Conservation (phyloP, 176 grass and related monocot genomes). For the Oryza glaberrima region DNA sequence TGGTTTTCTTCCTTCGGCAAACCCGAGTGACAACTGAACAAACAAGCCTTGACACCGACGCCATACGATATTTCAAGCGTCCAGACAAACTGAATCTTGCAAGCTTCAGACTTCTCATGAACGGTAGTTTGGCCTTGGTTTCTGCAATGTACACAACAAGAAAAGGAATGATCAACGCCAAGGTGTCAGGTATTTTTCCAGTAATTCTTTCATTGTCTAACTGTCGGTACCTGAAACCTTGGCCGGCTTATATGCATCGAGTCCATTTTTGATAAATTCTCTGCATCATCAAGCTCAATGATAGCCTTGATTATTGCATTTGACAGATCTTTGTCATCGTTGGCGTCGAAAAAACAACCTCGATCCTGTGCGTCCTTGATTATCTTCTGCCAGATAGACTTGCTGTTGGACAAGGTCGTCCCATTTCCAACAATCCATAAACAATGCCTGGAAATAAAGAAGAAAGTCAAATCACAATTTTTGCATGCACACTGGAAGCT, state of each 20-base stretch:
- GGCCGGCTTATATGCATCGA: constrained; percentile 29
- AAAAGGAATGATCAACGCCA: background rate
- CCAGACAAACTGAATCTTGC: background rate
- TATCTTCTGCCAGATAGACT: constrained; percentile 53
- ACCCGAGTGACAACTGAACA: background rate
- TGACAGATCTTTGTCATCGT: constrained; percentile 41
- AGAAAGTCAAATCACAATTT: background rate
- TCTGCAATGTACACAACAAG: background rate
- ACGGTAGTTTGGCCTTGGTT: background rate
- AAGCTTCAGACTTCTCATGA: constrained; percentile 3
- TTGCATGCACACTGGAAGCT: background rate
- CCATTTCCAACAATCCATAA: constrained; percentile 60
- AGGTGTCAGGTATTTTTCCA: background rate
- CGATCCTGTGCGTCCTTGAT: constrained; percentile 31
- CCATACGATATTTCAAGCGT: too few relatives aligned
- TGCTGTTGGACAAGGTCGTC: constrained; percentile 39
- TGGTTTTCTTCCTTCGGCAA: background rate
- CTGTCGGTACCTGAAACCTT: constrained; percentile 27
- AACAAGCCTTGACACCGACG: background rate
- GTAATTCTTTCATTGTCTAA: too few relatives aligned
- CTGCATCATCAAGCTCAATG: constrained; percentile 32
- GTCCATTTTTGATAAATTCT: constrained; percentile 27
- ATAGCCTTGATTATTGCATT: constrained; percentile 40
- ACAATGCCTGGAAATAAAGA: constrained; percentile 31
- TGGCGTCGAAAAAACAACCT: constrained; percentile 43